Base-by-base conservation (phyloP, 345 rosid species). In the Populus simonii region DNA sequence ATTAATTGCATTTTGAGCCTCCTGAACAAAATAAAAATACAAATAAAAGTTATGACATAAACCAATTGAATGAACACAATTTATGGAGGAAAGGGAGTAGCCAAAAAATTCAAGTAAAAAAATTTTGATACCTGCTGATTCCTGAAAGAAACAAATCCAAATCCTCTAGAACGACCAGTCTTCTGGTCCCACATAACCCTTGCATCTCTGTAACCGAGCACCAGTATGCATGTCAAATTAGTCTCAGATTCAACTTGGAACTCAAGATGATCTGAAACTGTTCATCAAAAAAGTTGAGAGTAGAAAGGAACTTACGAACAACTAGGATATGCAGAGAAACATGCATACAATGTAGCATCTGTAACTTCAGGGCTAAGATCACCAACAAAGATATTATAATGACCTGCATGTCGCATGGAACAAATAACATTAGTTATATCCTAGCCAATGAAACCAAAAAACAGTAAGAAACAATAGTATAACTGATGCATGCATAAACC, bases 151-250 rank as follows among this genome's bases (percentile, higher is more conserved):
- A 96, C 98, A 76, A 96, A 96, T 25, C 98, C 97, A 82, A 92
- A 96, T 38, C 99, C 99, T 83, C 97, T 93, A 29, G 99, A 96
- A 49, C 97, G 99, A 31, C 98, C 98, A 70, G 98, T 96, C 87
- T 93, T 96, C 77, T 96, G 98, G 82, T 96, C 99, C 99, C 99
- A 93, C 98, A 96, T 96, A 74, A 96, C 98, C 84, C 95, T 88
- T 27, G 77, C 81, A 79, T 79, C 81, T 39, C 81, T 79, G 77
- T 15, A 22, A 29, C 39, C 27, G n/a, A 47, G 18, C 1, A 47
- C 51, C 51, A 0, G 17, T 47, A 67, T 16, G 6, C 5, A 25
- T 38, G 45, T 61, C n/a, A 47, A 43, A 63, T 47, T 71, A 66
- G 53, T 66, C 35, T 63, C 29, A 7, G 16, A 36, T 45, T 41